Conservation (phyloP, 179 eudicot species). For the Drosera spatulata region DNA sequence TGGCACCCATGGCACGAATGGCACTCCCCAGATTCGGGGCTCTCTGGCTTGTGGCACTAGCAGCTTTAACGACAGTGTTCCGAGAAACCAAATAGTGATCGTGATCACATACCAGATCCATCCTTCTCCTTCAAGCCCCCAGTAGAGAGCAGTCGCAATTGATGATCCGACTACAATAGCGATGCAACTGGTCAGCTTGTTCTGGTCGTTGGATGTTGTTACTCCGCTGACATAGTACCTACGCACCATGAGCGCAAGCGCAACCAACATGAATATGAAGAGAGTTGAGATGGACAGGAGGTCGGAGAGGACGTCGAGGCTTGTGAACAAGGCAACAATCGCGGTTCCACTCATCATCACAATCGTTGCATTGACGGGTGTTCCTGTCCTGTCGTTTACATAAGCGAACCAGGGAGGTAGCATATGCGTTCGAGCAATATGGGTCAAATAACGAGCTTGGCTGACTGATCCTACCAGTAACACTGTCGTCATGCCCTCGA, state of each 20-base stretch:
- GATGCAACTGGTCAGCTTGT: conserved; percentile 34
- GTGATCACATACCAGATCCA: conserved; percentile 31
- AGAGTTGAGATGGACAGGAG: conserved; percentile 24
- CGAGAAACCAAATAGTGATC: conserved; percentile 32
- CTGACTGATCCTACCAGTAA: conserved; percentile 51
- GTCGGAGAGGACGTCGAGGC: conserved; percentile 22
- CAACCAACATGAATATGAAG: conserved; percentile 53
- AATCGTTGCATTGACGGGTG: conserved; percentile 59
- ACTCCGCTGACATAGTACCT: conserved; percentile 45
- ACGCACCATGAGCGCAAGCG: conserved; percentile 50
- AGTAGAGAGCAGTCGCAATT: conserved; percentile 30
- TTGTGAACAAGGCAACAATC: conserved; percentile 45
- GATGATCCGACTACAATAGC: conserved; percentile 41
- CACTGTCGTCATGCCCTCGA: conserved; percentile 75
- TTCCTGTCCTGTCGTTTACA: conserved; percentile 42
- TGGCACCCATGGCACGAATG: conserved; percentile 39
- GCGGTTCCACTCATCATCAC: conserved; percentile 40
- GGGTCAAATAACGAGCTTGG: conserved; percentile 74
- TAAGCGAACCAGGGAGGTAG: conserved; percentile 61
- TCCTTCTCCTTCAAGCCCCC: conserved; percentile 30
- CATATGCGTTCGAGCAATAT: conserved; percentile 80
- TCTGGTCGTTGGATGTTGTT: conserved; percentile 29
- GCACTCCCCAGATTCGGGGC: conserved; percentile 40
- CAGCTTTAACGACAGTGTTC: conserved; percentile 18
- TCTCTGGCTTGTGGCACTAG: conserved; percentile 24